Percentiles rank a stretch among this genome's conserved stretches.
phyloP scores from a whole-genome alignment of 2,329 filamentous ascomycete genomes.

The Orbilia blumenaviensis region DNA sequence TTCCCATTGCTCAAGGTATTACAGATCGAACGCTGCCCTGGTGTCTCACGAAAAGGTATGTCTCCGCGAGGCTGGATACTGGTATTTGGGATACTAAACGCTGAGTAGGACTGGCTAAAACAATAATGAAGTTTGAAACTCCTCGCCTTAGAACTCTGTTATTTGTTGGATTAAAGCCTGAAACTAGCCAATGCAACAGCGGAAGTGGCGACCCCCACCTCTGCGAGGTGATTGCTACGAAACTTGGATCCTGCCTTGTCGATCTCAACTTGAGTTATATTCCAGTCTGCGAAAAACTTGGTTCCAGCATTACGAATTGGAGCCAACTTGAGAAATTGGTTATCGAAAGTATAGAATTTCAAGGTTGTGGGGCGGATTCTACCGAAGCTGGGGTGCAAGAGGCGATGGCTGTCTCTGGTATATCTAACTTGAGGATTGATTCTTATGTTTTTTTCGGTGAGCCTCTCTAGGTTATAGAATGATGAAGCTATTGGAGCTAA shows the following conservation, averaged over 20 bases:
- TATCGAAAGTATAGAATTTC: slow-evolving; percentile 8
- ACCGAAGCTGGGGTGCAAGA: slow-evolving; percentile 7
- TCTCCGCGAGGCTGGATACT: not conserved
- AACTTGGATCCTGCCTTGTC: slow-evolving; percentile 13
- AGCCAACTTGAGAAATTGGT: slow-evolving; percentile 3
- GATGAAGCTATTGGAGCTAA: not conserved
- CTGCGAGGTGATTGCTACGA: slow-evolving; percentile 18
- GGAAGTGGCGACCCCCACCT: not conserved
- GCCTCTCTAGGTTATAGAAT: not conserved
- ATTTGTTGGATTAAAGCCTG: not conserved
- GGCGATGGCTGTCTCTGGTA: slow-evolving; percentile 5
- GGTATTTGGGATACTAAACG: not conserved
- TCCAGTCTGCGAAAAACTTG: slow-evolving; percentile 34
- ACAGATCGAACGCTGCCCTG: slow-evolving; percentile 23
- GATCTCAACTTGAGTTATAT: not conserved
- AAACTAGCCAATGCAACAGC: not conserved
- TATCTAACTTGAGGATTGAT: not conserved
- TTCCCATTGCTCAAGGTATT: slow-evolving; percentile 5
- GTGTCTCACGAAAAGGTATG: slow-evolving; percentile 34
- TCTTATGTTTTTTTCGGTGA: slow-evolving; percentile 20
- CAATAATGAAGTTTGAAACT: not conserved
- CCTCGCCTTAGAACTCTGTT: slow-evolving; percentile 1
- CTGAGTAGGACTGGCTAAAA: slow-evolving; percentile 9
- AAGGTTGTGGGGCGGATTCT: slow-evolving; percentile 1
- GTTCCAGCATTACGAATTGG: slow-evolving; percentile 4